Conservation (phyloP, 495 filamentous ascomycete species). For the Viridothelium virens region DNA sequence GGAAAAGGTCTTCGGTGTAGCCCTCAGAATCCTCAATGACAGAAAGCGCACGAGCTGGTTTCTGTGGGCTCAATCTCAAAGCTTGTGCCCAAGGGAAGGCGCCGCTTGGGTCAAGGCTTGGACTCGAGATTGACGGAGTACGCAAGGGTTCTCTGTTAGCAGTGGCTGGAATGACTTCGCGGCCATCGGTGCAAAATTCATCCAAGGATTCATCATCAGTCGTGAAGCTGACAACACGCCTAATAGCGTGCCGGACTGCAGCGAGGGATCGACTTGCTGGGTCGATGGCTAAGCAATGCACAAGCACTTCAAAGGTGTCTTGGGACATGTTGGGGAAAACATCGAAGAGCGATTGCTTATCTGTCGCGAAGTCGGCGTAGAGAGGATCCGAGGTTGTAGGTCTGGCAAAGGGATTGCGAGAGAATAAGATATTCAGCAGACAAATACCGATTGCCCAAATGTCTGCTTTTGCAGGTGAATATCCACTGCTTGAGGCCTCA, state of each 20-base stretch:
- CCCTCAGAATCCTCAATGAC: conserved; percentile 71
- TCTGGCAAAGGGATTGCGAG: conserved; percentile 84
- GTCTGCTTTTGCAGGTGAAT: conserved; percentile 89
- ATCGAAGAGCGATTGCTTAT: conserved; percentile 92
- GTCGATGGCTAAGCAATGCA: conserved; percentile 79
- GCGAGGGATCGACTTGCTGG: conserved; percentile 78
- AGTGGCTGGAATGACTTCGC: conserved; percentile 62
- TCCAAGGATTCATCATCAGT: conserved; percentile 85
- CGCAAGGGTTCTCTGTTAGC: conserved; percentile 92
- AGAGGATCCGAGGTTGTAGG: conserved; percentile 80
- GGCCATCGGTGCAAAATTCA: conserved; percentile 77
- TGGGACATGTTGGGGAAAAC: conserved; percentile 98
- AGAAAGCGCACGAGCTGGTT: conserved; percentile 74
- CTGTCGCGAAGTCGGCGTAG: conserved; percentile 83
- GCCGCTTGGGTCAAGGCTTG: conserved; percentile 65
- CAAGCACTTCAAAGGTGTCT: conserved; percentile 89
- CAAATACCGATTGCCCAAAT: conserved; percentile 96
- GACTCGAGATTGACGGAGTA: conserved; percentile 89
- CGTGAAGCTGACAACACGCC: conserved; percentile 80
- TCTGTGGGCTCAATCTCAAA: conserved; percentile 66
- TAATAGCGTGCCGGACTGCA: conserved; percentile 65
- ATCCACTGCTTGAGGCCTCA: conserved; percentile 73
- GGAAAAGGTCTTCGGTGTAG: conserved; percentile 84
- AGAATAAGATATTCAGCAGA: conserved; percentile 90
- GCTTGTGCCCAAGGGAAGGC: conserved; percentile 96